Conservation (phyloP, 495 filamentous ascomycete genomes). For the Daldinia bambusicola region DNA sequence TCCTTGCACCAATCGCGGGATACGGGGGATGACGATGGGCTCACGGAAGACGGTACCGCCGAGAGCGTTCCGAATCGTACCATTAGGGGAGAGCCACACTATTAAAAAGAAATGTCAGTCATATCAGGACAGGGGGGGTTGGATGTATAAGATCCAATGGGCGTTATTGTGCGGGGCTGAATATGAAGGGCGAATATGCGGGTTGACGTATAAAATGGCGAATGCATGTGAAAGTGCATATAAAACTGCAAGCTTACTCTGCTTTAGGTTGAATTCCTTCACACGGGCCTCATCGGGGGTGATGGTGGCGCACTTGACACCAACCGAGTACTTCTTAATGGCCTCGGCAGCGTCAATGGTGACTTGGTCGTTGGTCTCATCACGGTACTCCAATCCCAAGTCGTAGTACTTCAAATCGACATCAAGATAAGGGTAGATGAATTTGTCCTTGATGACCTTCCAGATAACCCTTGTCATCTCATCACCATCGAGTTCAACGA, state of each 20-base stretch:
- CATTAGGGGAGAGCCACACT: slow-evolving; percentile 99
- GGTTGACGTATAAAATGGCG: slow-evolving; percentile 12
- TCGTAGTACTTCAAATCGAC: slow-evolving; percentile 99
- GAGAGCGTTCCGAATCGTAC: slow-evolving; percentile 94
- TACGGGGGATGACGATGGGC: slow-evolving; percentile 92
- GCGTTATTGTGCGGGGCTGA: slow-evolving; percentile 20
- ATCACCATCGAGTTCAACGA: slow-evolving; percentile 97
- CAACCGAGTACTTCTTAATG: slow-evolving; percentile 97
- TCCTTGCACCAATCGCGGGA: slow-evolving; percentile 91
- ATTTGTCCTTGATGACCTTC: slow-evolving; percentile 98
- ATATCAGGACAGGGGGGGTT: not conserved
- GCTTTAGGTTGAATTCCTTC: slow-evolving; percentile 97
- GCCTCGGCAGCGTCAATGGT: slow-evolving; percentile 94
- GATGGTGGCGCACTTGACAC: slow-evolving; percentile 99
- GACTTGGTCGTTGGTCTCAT: slow-evolving; percentile 95
- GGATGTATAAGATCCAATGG: slow-evolving; percentile 1
- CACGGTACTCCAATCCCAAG: slow-evolving; percentile 91
- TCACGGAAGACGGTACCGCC: slow-evolving; percentile 98
- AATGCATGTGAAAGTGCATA: slow-evolving; percentile 29
- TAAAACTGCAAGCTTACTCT: slow-evolving; percentile 68
- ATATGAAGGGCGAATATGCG: slow-evolving; percentile 4
- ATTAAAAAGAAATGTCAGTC: slow-evolving; percentile 32
- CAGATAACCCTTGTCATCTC: slow-evolving; percentile 99
- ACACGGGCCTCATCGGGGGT: slow-evolving; percentile 97
- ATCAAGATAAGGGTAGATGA: slow-evolving; percentile 93